These are phyloP conservation scores for Eucalyptus decipiens DNA, from an alignment of 345 rosid species.

Conservation along the genomic window DNA sequence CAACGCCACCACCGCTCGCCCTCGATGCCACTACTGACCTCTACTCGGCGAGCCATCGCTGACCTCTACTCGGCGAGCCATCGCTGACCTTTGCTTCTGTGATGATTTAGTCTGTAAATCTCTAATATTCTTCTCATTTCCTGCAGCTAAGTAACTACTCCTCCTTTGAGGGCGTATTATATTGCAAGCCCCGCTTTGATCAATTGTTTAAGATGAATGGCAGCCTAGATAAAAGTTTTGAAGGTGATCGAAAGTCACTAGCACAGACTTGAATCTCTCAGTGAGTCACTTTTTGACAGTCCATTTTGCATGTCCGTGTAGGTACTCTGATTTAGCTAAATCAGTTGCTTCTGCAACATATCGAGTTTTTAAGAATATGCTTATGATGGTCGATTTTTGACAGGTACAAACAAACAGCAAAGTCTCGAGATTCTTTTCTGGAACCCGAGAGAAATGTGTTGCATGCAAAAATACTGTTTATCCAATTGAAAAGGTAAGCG, in stretches of 20 bases:
- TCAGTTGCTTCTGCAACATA: neutral
- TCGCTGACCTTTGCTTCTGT: neutral
- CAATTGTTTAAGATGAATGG: slow-evolving; percentile 64
- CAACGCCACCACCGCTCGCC: too few relatives aligned
- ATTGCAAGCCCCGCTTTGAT: slow-evolving; percentile 75
- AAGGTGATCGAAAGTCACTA: slow-evolving; percentile 19
- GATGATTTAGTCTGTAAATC: neutral
- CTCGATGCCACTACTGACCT: too few relatives aligned
- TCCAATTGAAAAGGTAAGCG: slow-evolving; percentile 54
- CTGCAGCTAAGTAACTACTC: slow-evolving; percentile 47
- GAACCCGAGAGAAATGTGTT: slow-evolving; percentile 65
- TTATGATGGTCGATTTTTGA: neutral
- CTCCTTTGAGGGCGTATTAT: slow-evolving; percentile 65
- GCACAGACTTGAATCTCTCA: neutral
- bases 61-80: too few relatives aligned
- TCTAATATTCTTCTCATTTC: neutral
- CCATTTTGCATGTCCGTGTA: neutral
- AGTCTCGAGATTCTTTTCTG: slow-evolving; percentile 56
- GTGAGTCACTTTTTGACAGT: too few relatives aligned
- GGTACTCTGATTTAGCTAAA: neutral
- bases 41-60: too few relatives aligned
- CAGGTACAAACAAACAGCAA: slow-evolving; percentile 37
- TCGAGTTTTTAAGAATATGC: neutral
- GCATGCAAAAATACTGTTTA: slow-evolving; percentile 72
- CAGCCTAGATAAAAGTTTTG: slow-evolving; percentile 65